Evolutionary conservation across 2,329 filamentous ascomycete species (phyloP), one percentile per base, ranked within the genome.

Genomic region (Aspergillus floridensis): DNA sequence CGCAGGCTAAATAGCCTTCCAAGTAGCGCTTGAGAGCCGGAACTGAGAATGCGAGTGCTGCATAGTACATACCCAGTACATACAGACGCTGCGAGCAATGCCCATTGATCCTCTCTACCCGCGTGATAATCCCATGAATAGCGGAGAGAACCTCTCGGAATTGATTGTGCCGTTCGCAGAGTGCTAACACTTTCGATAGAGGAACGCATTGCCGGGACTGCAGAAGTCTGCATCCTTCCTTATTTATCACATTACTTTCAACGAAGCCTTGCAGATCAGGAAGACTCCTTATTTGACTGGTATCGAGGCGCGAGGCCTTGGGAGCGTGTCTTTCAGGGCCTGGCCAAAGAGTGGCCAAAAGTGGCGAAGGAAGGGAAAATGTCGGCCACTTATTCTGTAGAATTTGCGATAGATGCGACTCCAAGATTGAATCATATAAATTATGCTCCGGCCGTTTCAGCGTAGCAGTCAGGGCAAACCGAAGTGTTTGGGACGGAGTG

Each of bases 101-200:
- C 2, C 65, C 58, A 4, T 57, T 35, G 10, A 72, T 52, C 21
- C 54, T 65, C 16, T 65, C 53, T 35, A 73, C 56, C 57, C 74
- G 72, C 49, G 62, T 63, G 38, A 68, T 54, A 26, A 74, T 62
- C 19, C 70, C 73, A 59, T 70, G 71, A 31, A 77, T 57, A 3
- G 66, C 59, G 5, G 66, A 66, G 16, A 75, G 61, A 21, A 77
- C 67, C 50, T 77, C 73, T 8, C 65, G 62, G 48, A 68, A 69
- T 14, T 70, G 68, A 50, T 64, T 59, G 31, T 61, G 53, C n/a
- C 49, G 63, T 54, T 69, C 59, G 56, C 66, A 73, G 24, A 57
- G 65, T 41, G 62, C 51, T 14, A 77, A 53, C 8, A 65, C 66
- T 49, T 63, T 14, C 10, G 44, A 51, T 6, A 76, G 49, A 7